Evolutionary conservation across 2,329 filamentous ascomycete species (phyloP).

Genomic region (Sporothrix euskadiensis): DNA sequence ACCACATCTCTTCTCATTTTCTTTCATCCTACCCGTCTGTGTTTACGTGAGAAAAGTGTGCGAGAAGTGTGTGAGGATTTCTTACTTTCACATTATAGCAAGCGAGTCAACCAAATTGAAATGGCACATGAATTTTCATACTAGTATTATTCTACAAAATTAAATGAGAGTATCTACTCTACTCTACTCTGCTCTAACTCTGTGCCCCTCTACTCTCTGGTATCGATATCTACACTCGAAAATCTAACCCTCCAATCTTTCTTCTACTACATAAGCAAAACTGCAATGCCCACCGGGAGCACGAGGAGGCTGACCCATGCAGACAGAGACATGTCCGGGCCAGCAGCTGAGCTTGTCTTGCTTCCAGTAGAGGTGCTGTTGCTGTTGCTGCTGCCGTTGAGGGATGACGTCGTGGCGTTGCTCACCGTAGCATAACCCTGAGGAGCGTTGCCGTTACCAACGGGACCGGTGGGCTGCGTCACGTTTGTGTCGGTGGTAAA

Average conservation of each 20-base stretch:
- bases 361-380: background rate
- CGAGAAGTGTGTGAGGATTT: too few relatives aligned
- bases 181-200: background rate
- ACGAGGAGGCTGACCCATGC: background rate
- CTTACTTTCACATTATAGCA: background rate
- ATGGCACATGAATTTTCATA: background rate
- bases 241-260: background rate
- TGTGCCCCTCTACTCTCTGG: background rate
- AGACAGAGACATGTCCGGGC: background rate
- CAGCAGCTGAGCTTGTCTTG: background rate
- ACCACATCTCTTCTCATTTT: background rate
- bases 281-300: background rate
- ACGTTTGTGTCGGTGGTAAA: constrained; percentile 40
- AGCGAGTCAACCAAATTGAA: background rate
- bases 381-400: background rate
- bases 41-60: background rate
- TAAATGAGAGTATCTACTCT: background rate
- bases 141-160: background rate
- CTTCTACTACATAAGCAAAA: background rate
- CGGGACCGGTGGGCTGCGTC: constrained; percentile 34
- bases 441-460: constrained; percentile 39
- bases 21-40: background rate
- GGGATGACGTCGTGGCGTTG: background rate
- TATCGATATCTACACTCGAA: background rate
- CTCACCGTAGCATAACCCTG: constrained; percentile 32